Base-by-base conservation (phyloP, 2,329 filamentous ascomycete genomes). In the Emergomyces orientalis region DNA sequence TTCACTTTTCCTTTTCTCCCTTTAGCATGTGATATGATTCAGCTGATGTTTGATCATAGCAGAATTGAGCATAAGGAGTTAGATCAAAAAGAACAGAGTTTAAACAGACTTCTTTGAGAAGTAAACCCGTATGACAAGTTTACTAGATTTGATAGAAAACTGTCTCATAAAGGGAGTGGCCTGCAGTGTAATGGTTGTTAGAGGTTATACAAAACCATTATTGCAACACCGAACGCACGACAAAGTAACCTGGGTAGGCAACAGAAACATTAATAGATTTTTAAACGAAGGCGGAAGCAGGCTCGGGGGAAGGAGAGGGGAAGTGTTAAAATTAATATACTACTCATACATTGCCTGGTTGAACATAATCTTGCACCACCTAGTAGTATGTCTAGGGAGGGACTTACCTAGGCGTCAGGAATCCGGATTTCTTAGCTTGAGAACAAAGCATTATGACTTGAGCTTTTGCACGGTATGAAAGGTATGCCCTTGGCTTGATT, bases 191-290 rank as follows among this genome's bases (percentile, higher is more conserved):
- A 39, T 37, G 34, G 34, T n/a, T 25, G n/a, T 9, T 57, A 7
- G 8, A 52, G 49, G 27, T 57, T 37, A 57, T 57, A 57, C 54
- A 57, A 41, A 57, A 25, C 32, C 54, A 57, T 57, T 57, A 57
- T 57, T 41, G 34, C 37, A 57, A 57, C 34, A 25, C 22, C 25
- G 54, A 41, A 41, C 13, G 22, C 54, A 57, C n/a, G 32, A n/a
- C 30, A 2, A 41, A 27, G 54, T 37, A 57, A 57, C 54, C 37
- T n/a, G 34, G 22, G 30, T 2, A 41, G n/a, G 54, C 32, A 57
- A 25, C 54, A 57, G 54, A 41, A 57, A 41, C 37, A 41, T 27
- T 39, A 41, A 13, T 6, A 57, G 8, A 17, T 7, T 52, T 27
- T 52, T 51, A 14, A 57, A 57, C 41, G 13, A 13, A 25, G 41